These are phyloP conservation scores for Solanum aculeatissimum DNA, from an alignment of 305 asterid species.

Conservation along the genomic window DNA sequence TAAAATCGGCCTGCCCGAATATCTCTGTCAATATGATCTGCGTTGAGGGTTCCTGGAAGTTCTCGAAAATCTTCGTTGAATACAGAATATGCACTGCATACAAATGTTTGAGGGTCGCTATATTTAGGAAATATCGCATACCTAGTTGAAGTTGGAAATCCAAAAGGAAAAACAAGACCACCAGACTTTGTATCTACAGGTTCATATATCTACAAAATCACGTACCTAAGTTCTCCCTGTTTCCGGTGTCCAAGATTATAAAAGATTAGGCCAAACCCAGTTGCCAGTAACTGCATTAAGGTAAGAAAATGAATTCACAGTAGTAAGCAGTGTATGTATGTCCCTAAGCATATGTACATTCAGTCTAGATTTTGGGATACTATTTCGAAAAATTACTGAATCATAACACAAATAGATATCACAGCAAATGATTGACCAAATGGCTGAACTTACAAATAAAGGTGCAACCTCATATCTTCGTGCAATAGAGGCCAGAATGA, in stretches of 20 bases:
- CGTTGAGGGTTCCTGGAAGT: constrained; percentile 89
- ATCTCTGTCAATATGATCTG: constrained; percentile 85
- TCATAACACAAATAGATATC: neutral
- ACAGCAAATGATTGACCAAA: neutral
- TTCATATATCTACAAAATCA: neutral
- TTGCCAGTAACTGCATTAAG: constrained; percentile 55
- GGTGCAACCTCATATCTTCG: constrained; percentile 66
- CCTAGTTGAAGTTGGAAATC: neutral
- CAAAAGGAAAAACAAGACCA: neutral
- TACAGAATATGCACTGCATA: constrained; percentile 83
- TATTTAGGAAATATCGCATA: neutral
- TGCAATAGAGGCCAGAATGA: constrained; percentile 72
- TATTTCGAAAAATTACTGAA: neutral
- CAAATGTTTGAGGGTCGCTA: neutral
- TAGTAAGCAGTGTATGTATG: neutral
- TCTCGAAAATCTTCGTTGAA: constrained; percentile 92
- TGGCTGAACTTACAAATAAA: constrained; percentile 59
- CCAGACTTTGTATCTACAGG: neutral
- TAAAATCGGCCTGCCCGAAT: constrained; percentile 73
- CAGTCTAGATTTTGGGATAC: neutral
- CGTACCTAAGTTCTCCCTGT: constrained; percentile 85
- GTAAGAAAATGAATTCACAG: neutral
- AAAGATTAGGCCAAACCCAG: constrained; percentile 76
- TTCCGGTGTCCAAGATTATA: constrained; percentile 83
- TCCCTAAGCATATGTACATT: neutral